Conservation (phyloP, 1,284 basidiomycete species). For the Amylostereum areolatum region DNA sequence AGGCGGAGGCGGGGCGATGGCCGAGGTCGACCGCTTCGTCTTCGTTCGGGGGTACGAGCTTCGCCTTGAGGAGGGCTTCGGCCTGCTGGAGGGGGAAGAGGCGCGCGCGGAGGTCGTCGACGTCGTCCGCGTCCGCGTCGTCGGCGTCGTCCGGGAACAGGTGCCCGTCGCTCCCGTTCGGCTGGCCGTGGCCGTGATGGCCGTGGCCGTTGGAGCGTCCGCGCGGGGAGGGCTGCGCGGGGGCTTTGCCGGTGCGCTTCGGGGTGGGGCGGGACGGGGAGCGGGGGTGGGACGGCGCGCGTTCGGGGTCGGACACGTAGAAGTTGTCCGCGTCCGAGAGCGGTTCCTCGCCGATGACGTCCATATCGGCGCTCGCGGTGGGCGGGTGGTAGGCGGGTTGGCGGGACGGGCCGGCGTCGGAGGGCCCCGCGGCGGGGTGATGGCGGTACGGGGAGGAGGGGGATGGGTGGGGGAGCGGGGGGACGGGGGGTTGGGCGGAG, state of each 20-base stretch:
- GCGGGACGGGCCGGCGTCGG: constrained; percentile 3
- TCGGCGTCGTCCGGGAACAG: constrained; percentile 22
- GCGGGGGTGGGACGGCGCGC: neutral
- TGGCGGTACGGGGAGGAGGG: neutral
- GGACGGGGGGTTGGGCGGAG: constrained; percentile 11
- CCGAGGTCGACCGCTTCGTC: constrained; percentile 50
- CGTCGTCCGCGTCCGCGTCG: constrained; percentile 22
- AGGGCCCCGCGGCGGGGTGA: neutral
- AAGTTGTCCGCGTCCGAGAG: neutral
- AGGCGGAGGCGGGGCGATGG: constrained; percentile 9
- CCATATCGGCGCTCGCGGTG: neutral
- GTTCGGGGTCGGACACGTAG: neutral
- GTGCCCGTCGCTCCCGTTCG: constrained; percentile 5
- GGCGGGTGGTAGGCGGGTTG: neutral
- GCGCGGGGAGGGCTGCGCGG: neutral
- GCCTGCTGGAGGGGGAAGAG: constrained; percentile 60
- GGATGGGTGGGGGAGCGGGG: constrained; percentile 4
- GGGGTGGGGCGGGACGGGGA: neutral
- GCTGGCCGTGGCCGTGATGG: constrained; percentile 1
- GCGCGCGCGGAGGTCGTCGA: constrained; percentile 50
- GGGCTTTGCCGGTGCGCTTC: neutral
- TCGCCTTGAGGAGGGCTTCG: constrained; percentile 64
- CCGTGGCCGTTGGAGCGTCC: constrained; percentile 7
- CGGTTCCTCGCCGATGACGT: neutral
- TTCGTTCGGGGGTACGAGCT: constrained; percentile 68